These are phyloP conservation scores for Starmera amethionina DNA, from an alignment of 805 yeast species.

Conservation along the genomic window DNA sequence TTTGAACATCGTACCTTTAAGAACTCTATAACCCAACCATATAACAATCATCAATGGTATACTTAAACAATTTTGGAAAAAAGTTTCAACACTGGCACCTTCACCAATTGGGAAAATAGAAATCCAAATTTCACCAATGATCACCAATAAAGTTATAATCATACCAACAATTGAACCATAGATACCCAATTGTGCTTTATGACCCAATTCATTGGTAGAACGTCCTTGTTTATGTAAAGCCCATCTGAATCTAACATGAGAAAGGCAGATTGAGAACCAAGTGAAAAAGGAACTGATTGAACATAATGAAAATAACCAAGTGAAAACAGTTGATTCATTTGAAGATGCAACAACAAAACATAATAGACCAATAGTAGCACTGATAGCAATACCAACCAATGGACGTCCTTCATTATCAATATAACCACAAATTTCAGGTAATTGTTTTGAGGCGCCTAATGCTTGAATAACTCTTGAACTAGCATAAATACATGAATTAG, in stretches of 20 bases:
- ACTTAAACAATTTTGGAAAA: constrained; percentile 39
- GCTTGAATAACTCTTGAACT: constrained; percentile 60
- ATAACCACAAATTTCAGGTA: constrained; percentile 50
- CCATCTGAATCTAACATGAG: constrained; percentile 54
- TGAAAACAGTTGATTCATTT: constrained; percentile 44
- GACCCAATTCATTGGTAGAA: constrained; percentile 44
- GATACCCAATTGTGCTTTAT: constrained; percentile 48
- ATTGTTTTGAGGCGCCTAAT: constrained; percentile 52
- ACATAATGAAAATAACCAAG: constrained; percentile 55
- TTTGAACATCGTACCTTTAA: constrained; percentile 22
- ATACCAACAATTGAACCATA: constrained; percentile 49
- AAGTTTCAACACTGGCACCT: constrained; percentile 23
- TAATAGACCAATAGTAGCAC: constrained; percentile 44
- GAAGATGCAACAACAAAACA: constrained; percentile 47
- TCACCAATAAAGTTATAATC: constrained; percentile 38
- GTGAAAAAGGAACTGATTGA: constrained; percentile 55
- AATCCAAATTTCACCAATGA: constrained; percentile 64
- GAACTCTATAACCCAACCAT: constrained; percentile 31
- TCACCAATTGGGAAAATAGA: constrained; percentile 52
- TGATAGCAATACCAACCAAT: constrained; percentile 40
- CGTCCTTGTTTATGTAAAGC: constrained; percentile 46
- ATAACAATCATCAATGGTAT: constrained; percentile 33
- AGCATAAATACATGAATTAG: constrained; percentile 61
- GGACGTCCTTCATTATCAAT: constrained; percentile 66
- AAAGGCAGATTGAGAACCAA: constrained; percentile 50